Conservation (phyloP, 1,139 yeast species). For the Nakaseomyces delphensis region DNA sequence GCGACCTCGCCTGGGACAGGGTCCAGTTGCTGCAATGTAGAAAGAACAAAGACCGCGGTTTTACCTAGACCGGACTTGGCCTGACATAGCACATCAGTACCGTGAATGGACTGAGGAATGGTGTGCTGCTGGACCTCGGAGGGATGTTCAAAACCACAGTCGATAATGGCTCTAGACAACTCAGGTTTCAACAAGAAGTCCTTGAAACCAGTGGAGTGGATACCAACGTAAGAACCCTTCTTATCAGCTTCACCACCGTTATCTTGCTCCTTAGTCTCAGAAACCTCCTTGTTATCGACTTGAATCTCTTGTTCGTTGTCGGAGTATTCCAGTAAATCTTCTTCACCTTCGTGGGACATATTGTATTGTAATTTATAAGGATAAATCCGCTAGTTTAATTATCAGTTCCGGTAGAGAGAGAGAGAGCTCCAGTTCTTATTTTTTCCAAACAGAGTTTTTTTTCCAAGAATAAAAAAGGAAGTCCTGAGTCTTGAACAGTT, state of each 20-base stretch:
- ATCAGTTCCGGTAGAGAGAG: too few species aligned
- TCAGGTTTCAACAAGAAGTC: slow-evolving; percentile 96
- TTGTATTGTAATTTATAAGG: slow-evolving; percentile 2
- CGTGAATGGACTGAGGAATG: slow-evolving; percentile 95
- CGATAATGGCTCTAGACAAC: slow-evolving; percentile 92
- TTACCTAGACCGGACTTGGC: slow-evolving; percentile 99
- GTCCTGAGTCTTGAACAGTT: too few species aligned
- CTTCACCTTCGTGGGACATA: slow-evolving; percentile 78
- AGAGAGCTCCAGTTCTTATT: too few species aligned
- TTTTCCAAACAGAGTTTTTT: too few species aligned
- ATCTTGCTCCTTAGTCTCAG: slow-evolving; percentile 22
- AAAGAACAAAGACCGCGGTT: slow-evolving; percentile 94
- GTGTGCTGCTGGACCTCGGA: slow-evolving; percentile 99
- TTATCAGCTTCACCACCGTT: slow-evolving; percentile 57
- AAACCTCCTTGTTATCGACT: slow-evolving; percentile 51
- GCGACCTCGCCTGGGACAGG: slow-evolving; percentile 96
- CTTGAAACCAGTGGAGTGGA: slow-evolving; percentile 97
- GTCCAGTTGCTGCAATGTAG: slow-evolving; percentile 93
- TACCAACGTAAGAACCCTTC: slow-evolving; percentile 96
- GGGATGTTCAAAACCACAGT: slow-evolving; percentile 99
- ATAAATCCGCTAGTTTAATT: too few species aligned
- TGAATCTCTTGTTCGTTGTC: slow-evolving; percentile 94
- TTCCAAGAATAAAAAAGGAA: too few species aligned
- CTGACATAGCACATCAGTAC: slow-evolving; percentile 96
- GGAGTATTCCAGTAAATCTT: slow-evolving; percentile 96